Conservation (phyloP, 2,329 filamentous ascomycete genomes). For the Dissoconium aciculare region DNA sequence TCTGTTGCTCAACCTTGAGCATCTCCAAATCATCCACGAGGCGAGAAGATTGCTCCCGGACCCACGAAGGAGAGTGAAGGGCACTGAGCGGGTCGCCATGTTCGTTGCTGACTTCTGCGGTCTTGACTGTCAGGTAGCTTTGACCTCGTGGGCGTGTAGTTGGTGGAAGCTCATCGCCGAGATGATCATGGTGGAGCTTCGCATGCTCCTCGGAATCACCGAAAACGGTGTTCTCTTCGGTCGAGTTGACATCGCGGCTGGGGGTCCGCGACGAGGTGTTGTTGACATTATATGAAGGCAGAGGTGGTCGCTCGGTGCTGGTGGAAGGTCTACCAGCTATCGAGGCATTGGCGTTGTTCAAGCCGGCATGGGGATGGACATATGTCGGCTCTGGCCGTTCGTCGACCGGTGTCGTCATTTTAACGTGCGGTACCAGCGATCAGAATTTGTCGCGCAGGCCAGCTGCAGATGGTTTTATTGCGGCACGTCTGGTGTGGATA, state of each 20-base stretch:
- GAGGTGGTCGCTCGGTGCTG: constrained; percentile 9
- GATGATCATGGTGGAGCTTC: constrained; percentile 3
- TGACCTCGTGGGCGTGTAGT: constrained; percentile 11
- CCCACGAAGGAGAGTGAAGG: constrained; percentile 38
- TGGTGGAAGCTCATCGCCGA: constrained; percentile 5
- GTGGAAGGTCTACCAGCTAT: constrained; percentile 6
- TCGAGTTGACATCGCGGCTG: constrained; percentile 18
- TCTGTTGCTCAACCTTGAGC: constrained; percentile 48
- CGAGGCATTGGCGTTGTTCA: constrained; percentile 9
- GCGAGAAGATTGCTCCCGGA: constrained; percentile 44
- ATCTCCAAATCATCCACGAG: constrained; percentile 52
- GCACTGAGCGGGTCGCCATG: constrained; percentile 17
- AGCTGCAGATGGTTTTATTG: no score
- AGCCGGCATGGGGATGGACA: constrained; percentile 14
- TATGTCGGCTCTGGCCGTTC: constrained; percentile 24
- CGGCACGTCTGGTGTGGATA: no score
- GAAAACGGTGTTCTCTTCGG: constrained; percentile 24
- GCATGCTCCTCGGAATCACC: constrained; percentile 15
- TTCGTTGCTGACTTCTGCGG: constrained; percentile 24
- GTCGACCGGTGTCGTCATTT: constrained; percentile 23
- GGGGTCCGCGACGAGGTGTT: constrained; percentile 7
- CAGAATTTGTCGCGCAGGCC: no score
- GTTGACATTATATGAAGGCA: constrained; percentile 23
- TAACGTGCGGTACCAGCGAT: no score
- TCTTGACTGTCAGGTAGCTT: constrained; percentile 36